These are phyloP conservation scores for Cryptococcus wingfieldii DNA, from an alignment of 1,284 basidiomycete genomes.

Conservation along the genomic window DNA sequence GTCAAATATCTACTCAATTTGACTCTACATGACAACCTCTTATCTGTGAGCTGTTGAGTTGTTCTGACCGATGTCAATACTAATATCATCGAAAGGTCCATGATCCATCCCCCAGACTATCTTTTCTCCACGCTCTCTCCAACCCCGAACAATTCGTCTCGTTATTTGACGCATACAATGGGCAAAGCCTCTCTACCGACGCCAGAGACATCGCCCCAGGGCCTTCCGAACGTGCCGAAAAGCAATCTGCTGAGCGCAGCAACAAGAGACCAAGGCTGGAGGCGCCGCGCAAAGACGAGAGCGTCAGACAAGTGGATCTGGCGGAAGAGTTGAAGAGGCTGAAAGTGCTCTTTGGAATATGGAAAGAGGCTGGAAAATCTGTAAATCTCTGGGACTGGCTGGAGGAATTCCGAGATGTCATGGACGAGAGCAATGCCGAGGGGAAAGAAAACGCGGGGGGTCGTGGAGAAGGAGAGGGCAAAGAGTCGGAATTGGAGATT, in stretches of 20 bases:
- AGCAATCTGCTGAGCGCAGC: background rate
- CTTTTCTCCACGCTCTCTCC: constrained; percentile 25
- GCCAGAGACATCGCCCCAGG: background rate
- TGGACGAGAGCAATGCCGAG: constrained; percentile 2
- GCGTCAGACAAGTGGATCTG: background rate
- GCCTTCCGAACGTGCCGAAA: too few species aligned
- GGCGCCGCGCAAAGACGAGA: background rate
- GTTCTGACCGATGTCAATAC: background rate
- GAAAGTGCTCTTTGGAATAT: constrained; percentile 33
- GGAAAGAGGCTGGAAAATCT: constrained; percentile 33
- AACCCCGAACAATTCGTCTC: background rate
- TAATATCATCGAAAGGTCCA: constrained; percentile 8
- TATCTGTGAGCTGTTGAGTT: constrained; percentile 1
- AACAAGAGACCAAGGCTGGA: background rate
- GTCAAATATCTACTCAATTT: constrained; percentile 17
- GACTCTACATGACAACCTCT: constrained; percentile 12
- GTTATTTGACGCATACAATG: background rate
- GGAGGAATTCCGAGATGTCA: constrained; percentile 28
- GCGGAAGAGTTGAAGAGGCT: constrained; percentile 26
- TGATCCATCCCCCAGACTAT: constrained; percentile 26
- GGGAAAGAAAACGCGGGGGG: background rate
- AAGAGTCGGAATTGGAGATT: background rate
- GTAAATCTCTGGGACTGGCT: constrained; percentile 48
- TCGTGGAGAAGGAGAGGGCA: background rate
- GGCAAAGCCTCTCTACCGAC: background rate